Evolutionary conservation across 805 yeast genomes (phyloP), one percentile per base, ranked within the genome.

Genomic region (Cyberlindnera mississippiensis): DNA sequence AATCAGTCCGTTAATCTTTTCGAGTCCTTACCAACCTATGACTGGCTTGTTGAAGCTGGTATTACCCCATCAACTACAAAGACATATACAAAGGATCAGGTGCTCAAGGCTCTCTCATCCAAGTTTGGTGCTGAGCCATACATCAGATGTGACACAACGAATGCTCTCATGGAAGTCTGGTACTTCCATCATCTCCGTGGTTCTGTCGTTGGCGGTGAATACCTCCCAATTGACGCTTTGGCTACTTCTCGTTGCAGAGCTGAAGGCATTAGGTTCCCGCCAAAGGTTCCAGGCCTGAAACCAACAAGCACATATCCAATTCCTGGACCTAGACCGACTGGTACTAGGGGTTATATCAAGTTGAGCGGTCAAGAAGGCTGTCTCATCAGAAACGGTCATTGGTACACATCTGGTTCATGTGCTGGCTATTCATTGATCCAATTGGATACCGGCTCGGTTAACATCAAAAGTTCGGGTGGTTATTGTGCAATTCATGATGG

Each of bases 331-430:
- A 42, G 19, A 17, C 51, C 56, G 18, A 61, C 62, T 14, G 73
- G 57, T 4, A 30, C 42, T 2, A 48, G 58, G 36, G 88, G 86
- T 1, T 68, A 59, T 52, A 56, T 85, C 36, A 71, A 67, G 42
- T 63, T 78, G 16, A 57, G 69, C 16, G 74, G 65, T 34, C 75
- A 80, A 43, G 49, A 62, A 5, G 96, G 96, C 10, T 87, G 96
- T 62, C 66, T 90, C 41, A 90, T 89, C 53, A 77, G 85, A 45
- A 85, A 79, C 55, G 98, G 98, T 3, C 75, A 78, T 51, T 90
- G 95, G 93, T 86, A 82, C 64, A 60, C 72, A 3, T 60, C 65
- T 32, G 96, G 96, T 1, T 77, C 91, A 0, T 90, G 97, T 63
- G 97, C 96, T 3, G 78, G 82, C 6, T 90, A 71, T 64, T 70